phyloP scores from a whole-genome alignment of 2,329 filamentous ascomycete genomes.

The Pestalotiopsis fici region DNA sequence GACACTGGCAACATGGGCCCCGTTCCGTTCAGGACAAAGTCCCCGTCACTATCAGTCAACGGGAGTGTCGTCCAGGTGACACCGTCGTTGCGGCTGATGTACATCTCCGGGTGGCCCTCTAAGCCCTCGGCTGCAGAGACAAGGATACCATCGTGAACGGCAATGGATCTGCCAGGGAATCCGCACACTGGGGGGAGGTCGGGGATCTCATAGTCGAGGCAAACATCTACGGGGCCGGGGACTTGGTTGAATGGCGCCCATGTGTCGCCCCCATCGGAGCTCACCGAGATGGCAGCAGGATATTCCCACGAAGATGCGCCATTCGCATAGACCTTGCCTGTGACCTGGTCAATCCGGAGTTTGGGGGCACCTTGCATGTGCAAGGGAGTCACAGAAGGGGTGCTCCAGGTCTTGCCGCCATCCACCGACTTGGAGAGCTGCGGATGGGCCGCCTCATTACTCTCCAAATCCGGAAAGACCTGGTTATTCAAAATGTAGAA shows the following conservation, averaged over 20 bases:
- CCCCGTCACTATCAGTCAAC: not conserved
- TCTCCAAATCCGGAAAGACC: not conserved
- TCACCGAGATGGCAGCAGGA: not conserved
- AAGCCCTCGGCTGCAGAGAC: not conserved
- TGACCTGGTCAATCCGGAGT: not conserved
- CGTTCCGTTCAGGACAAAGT: not conserved
- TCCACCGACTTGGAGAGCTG: not conserved
- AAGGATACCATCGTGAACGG: not conserved
- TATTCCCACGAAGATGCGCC: not conserved
- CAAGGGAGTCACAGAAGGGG: not conserved
- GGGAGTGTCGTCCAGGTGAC: not conserved
- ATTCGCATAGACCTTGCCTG: not conserved
- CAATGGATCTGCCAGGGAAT: not conserved
- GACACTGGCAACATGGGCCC: not conserved
- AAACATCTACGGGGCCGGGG: not conserved
- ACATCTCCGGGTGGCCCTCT: not conserved
- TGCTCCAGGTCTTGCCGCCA: not conserved
- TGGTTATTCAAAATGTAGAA: conserved; percentile 1
- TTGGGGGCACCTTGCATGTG: not conserved
- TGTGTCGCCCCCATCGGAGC: not conserved
- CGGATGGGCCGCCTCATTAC: not conserved
- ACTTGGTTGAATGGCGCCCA: not conserved
- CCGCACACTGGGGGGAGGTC: not conserved
- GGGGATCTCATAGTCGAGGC: not conserved
- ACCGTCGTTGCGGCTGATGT: not conserved